phyloP scores from a whole-genome alignment of 768 basidiomycete genomes.

The Rhodotorula babjevae region DNA sequence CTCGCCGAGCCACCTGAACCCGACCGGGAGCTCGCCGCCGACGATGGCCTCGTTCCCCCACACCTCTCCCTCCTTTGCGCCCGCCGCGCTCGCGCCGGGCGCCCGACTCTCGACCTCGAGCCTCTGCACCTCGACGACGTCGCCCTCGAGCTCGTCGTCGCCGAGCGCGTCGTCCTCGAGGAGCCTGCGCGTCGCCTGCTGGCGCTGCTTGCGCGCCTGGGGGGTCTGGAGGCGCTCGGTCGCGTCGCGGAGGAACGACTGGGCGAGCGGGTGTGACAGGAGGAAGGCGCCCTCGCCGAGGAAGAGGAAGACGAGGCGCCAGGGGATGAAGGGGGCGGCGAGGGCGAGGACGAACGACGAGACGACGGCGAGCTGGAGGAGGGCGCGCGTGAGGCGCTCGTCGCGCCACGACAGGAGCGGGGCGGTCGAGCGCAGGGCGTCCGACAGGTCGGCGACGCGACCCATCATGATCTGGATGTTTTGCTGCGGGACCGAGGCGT shows the following conservation, averaged over 20 bases:
- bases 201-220: background rate
- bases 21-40: slow-evolving; percentile 23
- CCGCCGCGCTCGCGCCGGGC: background rate
- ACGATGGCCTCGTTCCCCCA: slow-evolving; percentile 22
- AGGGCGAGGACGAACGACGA: slow-evolving; percentile 24
- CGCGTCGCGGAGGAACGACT: slow-evolving; percentile 12
- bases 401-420: slow-evolving; percentile 42
- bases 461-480: slow-evolving; percentile 45
- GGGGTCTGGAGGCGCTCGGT: background rate
- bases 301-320: slow-evolving; percentile 35
- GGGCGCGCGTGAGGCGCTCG: slow-evolving; percentile 28
- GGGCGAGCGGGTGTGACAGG: slow-evolving; percentile 31
- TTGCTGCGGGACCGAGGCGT: slow-evolving; percentile 14
- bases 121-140: slow-evolving; percentile 27
- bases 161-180: slow-evolving; percentile 32
- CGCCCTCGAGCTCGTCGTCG: slow-evolving; percentile 29
- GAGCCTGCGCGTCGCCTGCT: background rate
- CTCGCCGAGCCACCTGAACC: slow-evolving; percentile 20
- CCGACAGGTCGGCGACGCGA: slow-evolving; percentile 36
- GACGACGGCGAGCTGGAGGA: slow-evolving; percentile 35
- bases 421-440: slow-evolving; percentile 35
- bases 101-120: slow-evolving; percentile 24
- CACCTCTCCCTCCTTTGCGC: background rate
- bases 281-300: slow-evolving; percentile 34
- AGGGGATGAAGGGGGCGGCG: slow-evolving; percentile 29